Evolutionary conservation across 192 early-diverging fungal genomes (phyloP).

Genomic region (Entophlyctis helioformis): DNA sequence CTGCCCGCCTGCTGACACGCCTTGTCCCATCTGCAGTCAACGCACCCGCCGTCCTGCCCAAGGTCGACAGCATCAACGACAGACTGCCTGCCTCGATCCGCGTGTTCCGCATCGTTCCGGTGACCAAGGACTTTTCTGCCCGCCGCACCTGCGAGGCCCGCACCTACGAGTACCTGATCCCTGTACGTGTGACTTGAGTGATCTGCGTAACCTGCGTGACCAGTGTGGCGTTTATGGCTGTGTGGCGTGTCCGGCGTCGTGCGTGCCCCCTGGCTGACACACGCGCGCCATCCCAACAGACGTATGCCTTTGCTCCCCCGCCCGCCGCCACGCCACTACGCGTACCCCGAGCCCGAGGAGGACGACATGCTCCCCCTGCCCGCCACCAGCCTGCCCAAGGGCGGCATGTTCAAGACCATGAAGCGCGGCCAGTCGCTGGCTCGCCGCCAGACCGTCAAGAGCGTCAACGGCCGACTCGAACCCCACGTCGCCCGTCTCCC

Average conservation of each 20-base stretch:
- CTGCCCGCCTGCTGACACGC: too few species aligned
- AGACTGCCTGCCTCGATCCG: constrained; percentile 8
- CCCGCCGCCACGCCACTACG: constrained; percentile 29
- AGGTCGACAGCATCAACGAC: constrained; percentile 7
- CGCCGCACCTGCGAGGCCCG: constrained; percentile 32
- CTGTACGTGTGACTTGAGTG: constrained; percentile 12
- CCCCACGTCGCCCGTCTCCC: constrained; percentile 1
- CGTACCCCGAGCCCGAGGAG: constrained; percentile 7
- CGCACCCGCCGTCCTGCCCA: constrained; percentile 11
- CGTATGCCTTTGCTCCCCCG: constrained; percentile 33
- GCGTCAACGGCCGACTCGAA: constrained; percentile 5
- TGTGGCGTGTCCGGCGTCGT: neutral
- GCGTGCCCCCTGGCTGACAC: neutral
- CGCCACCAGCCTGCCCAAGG: constrained; percentile 8
- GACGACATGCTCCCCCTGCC: constrained; percentile 11
- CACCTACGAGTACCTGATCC: constrained; percentile 36
- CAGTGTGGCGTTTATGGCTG: neutral
- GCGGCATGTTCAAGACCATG: constrained; percentile 23
- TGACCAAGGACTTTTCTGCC: constrained; percentile 25
- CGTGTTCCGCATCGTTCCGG: constrained; percentile 6
- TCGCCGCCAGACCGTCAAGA: too few species aligned
- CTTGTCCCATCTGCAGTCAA: too few species aligned
- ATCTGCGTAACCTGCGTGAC: neutral
- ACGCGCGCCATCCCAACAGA: constrained; percentile 6
- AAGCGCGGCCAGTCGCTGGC: constrained; percentile 19